Evolutionary conservation across 1,284 basidiomycete species (phyloP), one percentile per base, ranked within the genome.

Genomic region (Ustilago sp.): DNA sequence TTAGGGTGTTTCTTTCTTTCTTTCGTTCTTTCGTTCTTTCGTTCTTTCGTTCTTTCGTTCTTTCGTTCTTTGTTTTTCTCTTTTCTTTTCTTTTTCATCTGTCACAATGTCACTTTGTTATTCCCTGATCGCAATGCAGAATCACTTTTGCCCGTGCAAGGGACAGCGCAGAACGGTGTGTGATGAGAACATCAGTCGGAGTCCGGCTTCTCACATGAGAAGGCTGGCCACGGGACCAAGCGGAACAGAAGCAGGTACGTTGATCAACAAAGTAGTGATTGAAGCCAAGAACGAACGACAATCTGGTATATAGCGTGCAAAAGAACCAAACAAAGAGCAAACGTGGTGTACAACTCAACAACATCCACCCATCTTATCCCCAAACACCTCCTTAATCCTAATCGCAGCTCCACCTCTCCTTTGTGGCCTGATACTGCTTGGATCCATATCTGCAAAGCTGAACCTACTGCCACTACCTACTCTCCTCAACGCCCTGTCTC

Each of bases 401-500:
- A 80, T 48, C 12, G 51, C 63, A 4, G 62, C 59, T 1, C 60
- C 61, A 15, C 50, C 62, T n/a, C 66, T 55, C 38, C 67, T 39
- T 13, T 60, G 39, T 19, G 65, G 57, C n/a, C 68, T 52, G 3
- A 60, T 38, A n/a, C 36, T 64, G 54, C 72, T 68, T 9, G 63
- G 62, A 41, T 80, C 74, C 68, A 80, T 72, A 51, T 78, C 76
- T 38, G 77, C 77, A 48, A 80, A 80, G 45, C 74, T 77, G 68
- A 80, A 80, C 12, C 77, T 38, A 17, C 62, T 66, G 6, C 74
- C 77, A 35, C 77, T 80, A 43, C 75, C 71, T 5, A 72, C 92
- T 93, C 77, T 92, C 93, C 43, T 63, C 35, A 77, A 39, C 15
- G 72, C 66, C 2, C 96, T 90, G 86, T 98, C 96, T 12, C 96